Evolutionary conservation across 2,329 filamentous ascomycete genomes (phyloP).

Genomic region (Claviceps spartinae): DNA sequence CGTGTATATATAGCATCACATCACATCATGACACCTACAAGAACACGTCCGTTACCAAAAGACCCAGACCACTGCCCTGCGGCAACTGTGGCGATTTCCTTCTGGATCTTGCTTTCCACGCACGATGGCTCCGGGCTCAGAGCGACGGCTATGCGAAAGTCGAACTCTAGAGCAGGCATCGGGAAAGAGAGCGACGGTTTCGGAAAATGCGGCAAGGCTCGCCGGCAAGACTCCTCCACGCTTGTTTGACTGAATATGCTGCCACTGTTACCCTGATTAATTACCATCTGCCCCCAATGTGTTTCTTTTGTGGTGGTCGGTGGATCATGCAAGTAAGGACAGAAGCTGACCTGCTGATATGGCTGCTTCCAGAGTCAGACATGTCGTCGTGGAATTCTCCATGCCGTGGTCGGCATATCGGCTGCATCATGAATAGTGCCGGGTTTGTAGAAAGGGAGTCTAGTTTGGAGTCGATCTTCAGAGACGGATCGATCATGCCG

Average conservation of each 20-base stretch:
- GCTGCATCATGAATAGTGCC: slow-evolving; percentile 1
- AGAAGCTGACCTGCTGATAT: slow-evolving; percentile 4
- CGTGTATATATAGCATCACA: not conserved
- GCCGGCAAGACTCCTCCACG: slow-evolving; percentile 25
- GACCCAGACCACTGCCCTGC: slow-evolving; percentile 34
- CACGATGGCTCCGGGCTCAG: slow-evolving; percentile 29
- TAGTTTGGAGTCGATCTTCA: slow-evolving; percentile 1
- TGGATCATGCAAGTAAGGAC: not conserved
- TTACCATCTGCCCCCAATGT: not conserved
- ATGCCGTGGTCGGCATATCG: not conserved
- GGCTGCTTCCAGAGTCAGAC: slow-evolving; percentile 7
- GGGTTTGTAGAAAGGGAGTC: not conserved
- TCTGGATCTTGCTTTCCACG: slow-evolving; percentile 28
- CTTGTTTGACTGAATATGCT: slow-evolving; percentile 12
- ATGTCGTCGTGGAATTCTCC: slow-evolving; percentile 6
- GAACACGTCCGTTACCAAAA: slow-evolving; percentile 33
- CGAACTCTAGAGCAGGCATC: slow-evolving; percentile 31
- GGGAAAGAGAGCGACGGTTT: slow-evolving; percentile 30
- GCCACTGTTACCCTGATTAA: not conserved
- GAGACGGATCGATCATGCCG: slow-evolving; percentile 10
- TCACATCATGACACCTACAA: slow-evolving; percentile 20
- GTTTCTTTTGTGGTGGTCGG: not conserved
- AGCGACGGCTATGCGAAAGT: slow-evolving; percentile 35
- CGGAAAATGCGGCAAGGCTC: slow-evolving; percentile 26
- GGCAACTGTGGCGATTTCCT: slow-evolving; percentile 36